A percentile compares a stretch with the other conserved stretches of the same genome.
phyloP scores from a whole-genome alignment of 2,329 filamentous ascomycete species.

The Grosmannia clavigera region DNA sequence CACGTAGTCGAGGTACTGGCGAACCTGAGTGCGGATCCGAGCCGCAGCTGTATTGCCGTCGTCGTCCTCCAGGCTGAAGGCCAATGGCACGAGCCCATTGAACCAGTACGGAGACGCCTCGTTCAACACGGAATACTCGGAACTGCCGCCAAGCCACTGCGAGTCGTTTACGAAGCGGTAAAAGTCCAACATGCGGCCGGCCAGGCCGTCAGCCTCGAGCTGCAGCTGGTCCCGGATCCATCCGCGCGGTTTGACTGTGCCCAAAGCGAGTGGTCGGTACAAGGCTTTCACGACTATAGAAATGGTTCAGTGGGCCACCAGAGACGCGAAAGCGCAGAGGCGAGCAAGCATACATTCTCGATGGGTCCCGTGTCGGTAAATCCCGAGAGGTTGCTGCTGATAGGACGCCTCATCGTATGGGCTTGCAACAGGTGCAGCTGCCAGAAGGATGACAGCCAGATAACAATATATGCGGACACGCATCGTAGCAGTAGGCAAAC shows the following conservation, averaged over 20 bases:
- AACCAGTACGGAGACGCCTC: slow-evolving; percentile 47
- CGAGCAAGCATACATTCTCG: no score
- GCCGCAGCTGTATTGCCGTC: background rate
- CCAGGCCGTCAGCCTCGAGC: slow-evolving; percentile 1
- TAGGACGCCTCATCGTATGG: no score
- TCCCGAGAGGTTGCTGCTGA: no score
- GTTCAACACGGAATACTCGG: background rate
- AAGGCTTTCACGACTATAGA: background rate
- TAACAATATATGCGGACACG: no score
- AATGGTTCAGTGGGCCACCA: no score
- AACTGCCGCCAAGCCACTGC: background rate
- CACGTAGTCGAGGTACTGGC: slow-evolving; percentile 26
- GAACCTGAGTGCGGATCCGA: slow-evolving; percentile 33
- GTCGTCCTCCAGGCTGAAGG: slow-evolving; percentile 29
- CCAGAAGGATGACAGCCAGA: no score
- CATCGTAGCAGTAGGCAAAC: no score
- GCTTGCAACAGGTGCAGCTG: no score
- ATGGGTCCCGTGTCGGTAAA: no score
- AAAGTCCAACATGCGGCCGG: slow-evolving; percentile 3
- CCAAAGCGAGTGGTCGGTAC: background rate
- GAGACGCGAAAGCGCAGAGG: no score
- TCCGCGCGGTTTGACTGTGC: background rate
- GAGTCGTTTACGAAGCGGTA: slow-evolving; percentile 1
- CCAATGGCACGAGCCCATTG: slow-evolving; percentile 44
- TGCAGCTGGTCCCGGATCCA: slow-evolving; percentile 2